These are phyloP conservation scores for Parmelia sp. DNA, from an alignment of 495 filamentous ascomycete species.

Conservation along the genomic window DNA sequence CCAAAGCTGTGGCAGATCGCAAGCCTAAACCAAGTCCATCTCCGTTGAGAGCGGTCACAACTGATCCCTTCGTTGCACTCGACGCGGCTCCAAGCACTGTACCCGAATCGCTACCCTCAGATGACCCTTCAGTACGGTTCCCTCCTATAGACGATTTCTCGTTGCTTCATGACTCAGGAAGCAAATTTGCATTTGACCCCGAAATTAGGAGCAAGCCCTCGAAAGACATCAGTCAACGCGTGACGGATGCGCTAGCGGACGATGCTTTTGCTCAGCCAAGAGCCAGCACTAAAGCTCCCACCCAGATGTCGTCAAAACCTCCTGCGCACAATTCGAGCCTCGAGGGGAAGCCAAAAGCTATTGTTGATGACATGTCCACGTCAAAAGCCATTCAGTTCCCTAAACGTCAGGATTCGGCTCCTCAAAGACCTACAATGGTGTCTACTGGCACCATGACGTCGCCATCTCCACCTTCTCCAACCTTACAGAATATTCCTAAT, in stretches of 20 bases:
- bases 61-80: conserved; percentile 84
- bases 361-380: conserved; percentile 8
- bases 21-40: conserved; percentile 62
- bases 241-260: conserved; percentile 80
- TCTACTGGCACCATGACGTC: conserved; percentile 92
- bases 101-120: conserved; percentile 41
- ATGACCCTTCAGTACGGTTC: conserved; percentile 80
- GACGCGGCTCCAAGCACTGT: conserved; percentile 54
- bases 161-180: conserved; percentile 75
- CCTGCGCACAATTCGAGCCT: conserved; percentile 21
- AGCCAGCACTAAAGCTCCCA: conserved; percentile 31
- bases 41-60: conserved; percentile 60
- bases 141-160: conserved; percentile 92
- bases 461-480: conserved; percentile 55
- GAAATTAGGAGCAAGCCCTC: conserved; percentile 42
- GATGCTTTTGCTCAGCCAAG: conserved; percentile 66
- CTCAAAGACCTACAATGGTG: conserved; percentile 65
- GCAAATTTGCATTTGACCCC: conserved; percentile 81
- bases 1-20: conserved; percentile 43
- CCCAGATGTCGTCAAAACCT: conserved; percentile 25
- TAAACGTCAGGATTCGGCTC: conserved; percentile 46
- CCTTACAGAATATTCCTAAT: conserved; percentile 36
- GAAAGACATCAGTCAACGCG: conserved; percentile 61
- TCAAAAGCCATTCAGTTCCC: conserved; percentile 26
- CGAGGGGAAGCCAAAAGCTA: conserved; percentile 4